These are phyloP conservation scores for Beauveria medogensis DNA, from an alignment of 2,329 filamentous ascomycete species.

Conservation along the genomic window DNA sequence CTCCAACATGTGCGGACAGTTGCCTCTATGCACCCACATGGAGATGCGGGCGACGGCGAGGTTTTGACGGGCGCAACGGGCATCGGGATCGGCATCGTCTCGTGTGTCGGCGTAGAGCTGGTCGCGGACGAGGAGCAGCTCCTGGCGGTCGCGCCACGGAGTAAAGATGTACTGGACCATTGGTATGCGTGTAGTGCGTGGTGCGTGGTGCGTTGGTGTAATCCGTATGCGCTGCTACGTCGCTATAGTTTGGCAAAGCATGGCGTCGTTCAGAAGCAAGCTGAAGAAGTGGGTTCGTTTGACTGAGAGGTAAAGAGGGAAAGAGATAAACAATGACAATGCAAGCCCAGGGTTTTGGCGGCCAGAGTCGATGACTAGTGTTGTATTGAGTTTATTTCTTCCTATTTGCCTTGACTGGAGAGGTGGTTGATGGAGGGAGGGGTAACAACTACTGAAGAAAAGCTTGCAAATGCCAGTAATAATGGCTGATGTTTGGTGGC, in stretches of 20 bases:
- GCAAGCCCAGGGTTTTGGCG: not conserved
- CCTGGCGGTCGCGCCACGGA: slow-evolving; percentile 59
- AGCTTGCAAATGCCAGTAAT: not conserved
- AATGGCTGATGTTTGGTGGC: not conserved
- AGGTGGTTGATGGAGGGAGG: not conserved
- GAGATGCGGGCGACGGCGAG: slow-evolving; percentile 49
- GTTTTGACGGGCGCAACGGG: slow-evolving; percentile 22
- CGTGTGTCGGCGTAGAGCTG: slow-evolving; percentile 47
- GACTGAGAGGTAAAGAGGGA: not conserved
- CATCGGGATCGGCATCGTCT: slow-evolving; percentile 14
- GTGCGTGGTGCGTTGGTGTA: not conserved
- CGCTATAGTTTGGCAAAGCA: not conserved
- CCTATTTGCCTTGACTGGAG: too few relatives aligned
- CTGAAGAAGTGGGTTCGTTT: not conserved
- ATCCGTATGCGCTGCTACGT: not conserved
- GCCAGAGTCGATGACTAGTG: not conserved
- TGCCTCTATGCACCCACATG: slow-evolving; percentile 65
- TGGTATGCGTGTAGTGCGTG: not conserved
- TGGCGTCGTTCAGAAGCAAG: not conserved
- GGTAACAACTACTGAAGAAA: not conserved
- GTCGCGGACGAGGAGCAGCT: slow-evolving; percentile 57
- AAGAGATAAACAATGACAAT: not conserved
- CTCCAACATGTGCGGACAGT: slow-evolving; percentile 72
- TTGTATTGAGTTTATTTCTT: not conserved
- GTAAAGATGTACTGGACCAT: slow-evolving; percentile 69